These are phyloP conservation scores for Talaromyces ruber DNA, from an alignment of 495 filamentous ascomycete genomes.

Conservation along the genomic window DNA sequence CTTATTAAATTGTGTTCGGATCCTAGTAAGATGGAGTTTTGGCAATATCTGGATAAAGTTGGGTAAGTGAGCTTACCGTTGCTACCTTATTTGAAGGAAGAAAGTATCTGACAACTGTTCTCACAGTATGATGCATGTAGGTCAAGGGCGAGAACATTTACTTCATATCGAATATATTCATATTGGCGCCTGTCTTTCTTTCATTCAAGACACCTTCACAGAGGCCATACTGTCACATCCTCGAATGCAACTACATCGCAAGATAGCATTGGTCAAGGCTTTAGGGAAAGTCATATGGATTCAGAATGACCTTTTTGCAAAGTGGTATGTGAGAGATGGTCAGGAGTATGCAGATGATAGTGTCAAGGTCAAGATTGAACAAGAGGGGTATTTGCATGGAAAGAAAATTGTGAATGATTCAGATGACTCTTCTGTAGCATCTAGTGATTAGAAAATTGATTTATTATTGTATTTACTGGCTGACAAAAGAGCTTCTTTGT, in stretches of 20 bases:
- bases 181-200: conserved; percentile 57
- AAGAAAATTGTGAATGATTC: conserved; percentile 37
- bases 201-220: conserved; percentile 64
- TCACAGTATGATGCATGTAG: conserved; percentile 58
- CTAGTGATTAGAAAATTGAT: background rate
- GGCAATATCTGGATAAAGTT: conserved; percentile 72
- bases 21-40: conserved; percentile 64
- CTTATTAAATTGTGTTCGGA: conserved; percentile 61
- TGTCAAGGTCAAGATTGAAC: conserved; percentile 37
- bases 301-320: conserved; percentile 72
- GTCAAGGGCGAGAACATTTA: conserved; percentile 51
- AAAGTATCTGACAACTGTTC: background rate
- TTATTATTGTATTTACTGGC: background rate
- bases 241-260: conserved; percentile 49
- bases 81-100: background rate
- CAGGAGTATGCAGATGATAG: conserved; percentile 60
- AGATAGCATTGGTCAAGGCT: conserved; percentile 60
- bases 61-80: conserved; percentile 40
- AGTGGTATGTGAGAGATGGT: conserved; percentile 58
- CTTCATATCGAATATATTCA: conserved; percentile 73
- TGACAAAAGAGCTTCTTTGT: background rate
- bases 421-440: background rate
- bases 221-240: conserved; percentile 68
- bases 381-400: conserved; percentile 53
- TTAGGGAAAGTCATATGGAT: conserved; percentile 59